A percentile compares a stretch with the other conserved stretches of the same genome.
phyloP scores from a whole-genome alignment of 345 rosid genomes.

The Salix caprea region DNA sequence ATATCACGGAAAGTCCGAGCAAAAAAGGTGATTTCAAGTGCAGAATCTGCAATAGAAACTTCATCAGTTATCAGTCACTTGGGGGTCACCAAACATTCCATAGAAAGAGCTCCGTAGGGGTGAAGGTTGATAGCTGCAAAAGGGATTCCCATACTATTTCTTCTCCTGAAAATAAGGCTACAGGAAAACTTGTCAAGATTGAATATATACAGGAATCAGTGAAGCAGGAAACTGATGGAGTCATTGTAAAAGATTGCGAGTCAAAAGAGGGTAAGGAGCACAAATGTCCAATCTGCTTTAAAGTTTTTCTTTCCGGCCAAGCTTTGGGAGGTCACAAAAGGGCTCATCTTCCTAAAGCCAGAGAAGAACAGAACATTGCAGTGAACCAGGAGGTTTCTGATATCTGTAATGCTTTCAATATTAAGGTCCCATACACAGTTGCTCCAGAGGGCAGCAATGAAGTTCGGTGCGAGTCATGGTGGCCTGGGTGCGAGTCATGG shows the following conservation, averaged over 20 bases:
- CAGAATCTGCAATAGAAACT: slow-evolving; percentile 46
- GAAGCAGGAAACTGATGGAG: slow-evolving; percentile 19
- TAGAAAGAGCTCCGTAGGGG: slow-evolving; percentile 16
- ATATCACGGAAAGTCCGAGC: slow-evolving; percentile 2
- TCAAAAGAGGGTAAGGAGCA: slow-evolving; percentile 25
- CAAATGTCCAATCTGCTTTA: slow-evolving; percentile 37
- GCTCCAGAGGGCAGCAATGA: slow-evolving; percentile 17
- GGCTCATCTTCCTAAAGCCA: slow-evolving; percentile 27
- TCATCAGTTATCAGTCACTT: slow-evolving; percentile 49
- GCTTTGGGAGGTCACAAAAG: slow-evolving; percentile 36
- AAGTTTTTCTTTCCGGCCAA: slow-evolving; percentile 35
- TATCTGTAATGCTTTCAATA: slow-evolving; percentile 9
- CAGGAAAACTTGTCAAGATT: slow-evolving; percentile 8
- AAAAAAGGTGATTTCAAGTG: slow-evolving; percentile 31
- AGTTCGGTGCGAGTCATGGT: slow-evolving; percentile 15
- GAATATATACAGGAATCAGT: slow-evolving; percentile 13
- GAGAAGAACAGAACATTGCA: slow-evolving; percentile 6
- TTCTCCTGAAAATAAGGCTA: slow-evolving; percentile 15
- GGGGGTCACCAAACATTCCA: slow-evolving; percentile 68
- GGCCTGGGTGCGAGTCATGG: slow-evolving; percentile 19
- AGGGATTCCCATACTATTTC: slow-evolving; percentile 1
- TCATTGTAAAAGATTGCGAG: slow-evolving; percentile 1
- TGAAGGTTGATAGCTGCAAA: slow-evolving; percentile 15
- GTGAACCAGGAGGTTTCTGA: slow-evolving; percentile 16
- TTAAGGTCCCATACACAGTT: slow-evolving; percentile 14